Base-by-base conservation (phyloP, 768 basidiomycete species). In the Dacryopinax spathularia region DNA sequence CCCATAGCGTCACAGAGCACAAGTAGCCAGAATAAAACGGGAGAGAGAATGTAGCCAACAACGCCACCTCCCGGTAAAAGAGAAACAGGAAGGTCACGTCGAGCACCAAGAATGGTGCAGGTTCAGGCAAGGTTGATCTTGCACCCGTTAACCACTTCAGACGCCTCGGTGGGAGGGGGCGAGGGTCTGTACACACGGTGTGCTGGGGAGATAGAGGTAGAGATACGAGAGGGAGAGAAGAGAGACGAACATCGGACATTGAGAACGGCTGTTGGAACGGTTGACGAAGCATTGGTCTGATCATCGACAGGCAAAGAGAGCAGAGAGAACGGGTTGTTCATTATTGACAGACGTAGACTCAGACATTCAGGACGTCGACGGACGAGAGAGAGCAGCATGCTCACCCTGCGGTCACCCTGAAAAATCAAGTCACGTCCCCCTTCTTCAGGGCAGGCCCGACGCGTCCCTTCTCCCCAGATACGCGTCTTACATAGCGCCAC, bases 131-230 rank as follows among this genome's bases (percentile, higher is more conserved):
- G 10, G 48, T 56, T 56, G 13, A 5, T 56, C 48, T 56, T 29
- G 48, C 48, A 56, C 48, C 22, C 48, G 48, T 25, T 56, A 7
- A 56, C 29, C 29, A 27, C 48, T 56, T 56, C 48, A 56, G 48
- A 29, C 48, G 31, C 48, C 48, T 56, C 48, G 22, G 48, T 56
- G 48, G 48, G 48, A 20, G 3, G 5, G 22, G 31, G 25, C 22
- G 48, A 56, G 48, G 48, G 48, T 56, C 48, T 56, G 48, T 56
- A 56, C 48, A 56, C 48, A 56, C 48, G 48, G 25, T 25, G 48
- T 56, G 48, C 48, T 56, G 48, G 9, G n/a, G n/a, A n/a, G n/a
- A n/a, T n/a, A n/a, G 36, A 37, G 36, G 12, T 37, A 37, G 36
- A 37, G 35, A 18, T 36, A 36, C 10, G 9, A 18, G 18, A 36